Conservation (phyloP, 805 yeast genomes). For the Monosporozyma servazzii region DNA sequence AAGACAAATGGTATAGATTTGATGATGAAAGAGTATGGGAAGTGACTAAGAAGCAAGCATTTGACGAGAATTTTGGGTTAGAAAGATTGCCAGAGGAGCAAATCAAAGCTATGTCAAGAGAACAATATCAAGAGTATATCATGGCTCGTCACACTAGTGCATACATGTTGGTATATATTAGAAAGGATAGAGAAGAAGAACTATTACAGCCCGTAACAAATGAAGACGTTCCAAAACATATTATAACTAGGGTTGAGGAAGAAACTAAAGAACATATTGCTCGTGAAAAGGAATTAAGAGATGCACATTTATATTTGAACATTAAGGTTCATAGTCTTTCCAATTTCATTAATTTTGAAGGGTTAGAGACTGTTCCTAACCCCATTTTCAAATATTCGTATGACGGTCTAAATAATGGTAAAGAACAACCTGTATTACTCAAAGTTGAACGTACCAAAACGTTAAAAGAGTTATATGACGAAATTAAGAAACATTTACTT, state of each 20-base stretch:
- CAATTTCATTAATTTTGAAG: conserved; percentile 52
- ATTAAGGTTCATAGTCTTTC: conserved; percentile 47
- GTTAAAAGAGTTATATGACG: conserved; percentile 40
- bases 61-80: conserved; percentile 88
- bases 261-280: conserved; percentile 52
- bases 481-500: conserved; percentile 39
- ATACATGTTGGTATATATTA: conserved; percentile 89
- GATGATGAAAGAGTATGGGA: conserved; percentile 93
- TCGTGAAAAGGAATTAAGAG: conserved; percentile 54
- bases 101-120: conserved; percentile 43
- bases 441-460: conserved; percentile 50
- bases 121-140: conserved; percentile 53
- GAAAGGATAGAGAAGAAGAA: conserved; percentile 48
- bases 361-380: conserved; percentile 60
- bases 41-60: conserved; percentile 75
- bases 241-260: conserved; percentile 52
- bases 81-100: conserved; percentile 44
- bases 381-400: conserved; percentile 38
- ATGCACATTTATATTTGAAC: conserved; percentile 54
- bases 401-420: conserved; percentile 38
- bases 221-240: conserved; percentile 55
- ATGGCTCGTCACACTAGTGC: conserved; percentile 86
- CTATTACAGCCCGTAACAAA: conserved; percentile 51
- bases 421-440: conserved; percentile 38
- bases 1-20: conserved; percentile 76